A percentile compares a stretch with the other conserved stretches of the same genome.
phyloP scores from a whole-genome alignment of 768 basidiomycete species.

The Suillus decipiens region DNA sequence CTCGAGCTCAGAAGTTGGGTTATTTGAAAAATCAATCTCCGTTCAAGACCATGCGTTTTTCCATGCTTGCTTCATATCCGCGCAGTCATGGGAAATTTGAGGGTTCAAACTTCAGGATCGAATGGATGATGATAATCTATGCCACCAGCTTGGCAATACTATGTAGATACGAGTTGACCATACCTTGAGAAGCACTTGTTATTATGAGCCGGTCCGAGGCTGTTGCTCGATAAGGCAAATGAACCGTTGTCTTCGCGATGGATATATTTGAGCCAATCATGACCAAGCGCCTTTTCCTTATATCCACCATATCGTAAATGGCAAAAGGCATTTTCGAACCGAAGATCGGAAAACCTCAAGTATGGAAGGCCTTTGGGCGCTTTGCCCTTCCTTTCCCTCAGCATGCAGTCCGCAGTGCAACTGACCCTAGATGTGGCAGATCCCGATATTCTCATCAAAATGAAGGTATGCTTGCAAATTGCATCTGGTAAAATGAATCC shows the following conservation, averaged over 20 bases:
- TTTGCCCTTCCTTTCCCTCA: background rate
- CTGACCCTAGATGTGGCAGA: background rate
- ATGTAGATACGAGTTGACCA: background rate
- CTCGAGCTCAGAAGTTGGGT: background rate
- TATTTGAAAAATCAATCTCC: background rate
- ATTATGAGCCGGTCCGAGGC: background rate
- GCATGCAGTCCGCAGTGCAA: background rate
- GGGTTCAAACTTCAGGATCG: no score
- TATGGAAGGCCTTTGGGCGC: background rate
- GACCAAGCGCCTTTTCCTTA: background rate
- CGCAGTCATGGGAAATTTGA: slow-evolving; percentile 1
- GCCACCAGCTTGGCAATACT: background rate
- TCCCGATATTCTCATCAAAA: background rate
- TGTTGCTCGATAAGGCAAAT: background rate
- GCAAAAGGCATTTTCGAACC: background rate
- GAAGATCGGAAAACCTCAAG: background rate
- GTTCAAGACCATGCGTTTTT: background rate
- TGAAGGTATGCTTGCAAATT: background rate
- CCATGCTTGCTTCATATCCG: slow-evolving; percentile 5
- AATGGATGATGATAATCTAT: background rate
- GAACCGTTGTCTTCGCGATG: slow-evolving; percentile 8
- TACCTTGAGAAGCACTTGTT: no score
- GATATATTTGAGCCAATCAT: background rate
- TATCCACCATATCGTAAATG: background rate
- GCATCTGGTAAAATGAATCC: background rate